Evolutionary conservation across 495 filamentous ascomycete species (phyloP).

Genomic region (Neurospora sp.): DNA sequence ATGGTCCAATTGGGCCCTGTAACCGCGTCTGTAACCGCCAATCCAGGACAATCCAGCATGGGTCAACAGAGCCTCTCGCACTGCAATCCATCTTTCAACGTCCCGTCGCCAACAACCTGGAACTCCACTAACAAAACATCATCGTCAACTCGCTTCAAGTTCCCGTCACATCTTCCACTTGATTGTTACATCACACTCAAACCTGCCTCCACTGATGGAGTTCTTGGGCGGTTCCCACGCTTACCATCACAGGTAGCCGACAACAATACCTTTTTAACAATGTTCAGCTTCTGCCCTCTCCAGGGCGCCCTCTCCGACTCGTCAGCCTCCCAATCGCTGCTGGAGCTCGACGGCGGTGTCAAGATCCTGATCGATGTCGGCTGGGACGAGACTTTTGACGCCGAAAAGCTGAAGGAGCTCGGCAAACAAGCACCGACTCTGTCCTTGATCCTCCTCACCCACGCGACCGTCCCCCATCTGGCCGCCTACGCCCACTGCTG

Average conservation of each 20-base stretch:
- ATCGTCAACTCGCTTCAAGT: too few relatives aligned
- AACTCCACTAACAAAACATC: neutral
- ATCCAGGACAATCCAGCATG: neutral
- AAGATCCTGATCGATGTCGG: conserved; percentile 92
- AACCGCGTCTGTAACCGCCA: neutral
- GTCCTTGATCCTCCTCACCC: conserved; percentile 88
- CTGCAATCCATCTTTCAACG: neutral
- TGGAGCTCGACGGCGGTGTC: conserved; percentile 93
- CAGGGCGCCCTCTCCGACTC: conserved; percentile 84
- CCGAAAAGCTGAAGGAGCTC: conserved; percentile 66
- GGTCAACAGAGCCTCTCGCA: neutral
- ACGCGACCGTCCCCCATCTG: conserved; percentile 81
- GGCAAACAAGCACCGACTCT: conserved; percentile 82
- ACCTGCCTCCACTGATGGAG: conserved; percentile 1
- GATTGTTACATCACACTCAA: neutral
- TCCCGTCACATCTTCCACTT: neutral
- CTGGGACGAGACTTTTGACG: conserved; percentile 88
- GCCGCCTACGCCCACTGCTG: conserved; percentile 95
- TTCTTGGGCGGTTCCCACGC: neutral
- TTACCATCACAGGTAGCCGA: neutral
- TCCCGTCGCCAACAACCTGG: neutral
- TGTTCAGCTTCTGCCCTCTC: conserved; percentile 94
- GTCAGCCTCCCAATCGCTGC: conserved; percentile 79
- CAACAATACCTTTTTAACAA: conserved; percentile 21
- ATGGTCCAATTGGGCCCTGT: neutral